Evolutionary conservation across 1,139 yeast species (phyloP).

Genomic region (Geotrichum klebahnii): DNA sequence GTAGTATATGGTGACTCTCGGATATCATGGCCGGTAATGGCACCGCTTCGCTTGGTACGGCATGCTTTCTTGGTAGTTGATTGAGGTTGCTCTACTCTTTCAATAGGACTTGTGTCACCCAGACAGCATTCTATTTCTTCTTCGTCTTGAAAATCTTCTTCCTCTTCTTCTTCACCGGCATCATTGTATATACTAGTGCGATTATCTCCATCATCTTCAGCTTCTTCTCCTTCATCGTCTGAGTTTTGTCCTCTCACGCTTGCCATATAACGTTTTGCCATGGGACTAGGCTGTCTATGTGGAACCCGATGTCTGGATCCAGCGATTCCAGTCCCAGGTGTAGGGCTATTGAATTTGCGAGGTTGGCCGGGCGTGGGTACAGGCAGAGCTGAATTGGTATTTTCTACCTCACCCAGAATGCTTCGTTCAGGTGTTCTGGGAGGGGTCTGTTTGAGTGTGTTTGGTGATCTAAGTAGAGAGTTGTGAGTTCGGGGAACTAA

Average conservation of each 20-base stretch:
- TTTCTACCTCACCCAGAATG: conserved; percentile 66
- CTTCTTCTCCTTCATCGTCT: conserved; percentile 18
- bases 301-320: conserved; percentile 4
- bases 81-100: conserved; percentile 1
- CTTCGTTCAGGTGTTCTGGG: conserved; percentile 72
- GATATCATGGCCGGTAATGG: not conserved
- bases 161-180: not conserved
- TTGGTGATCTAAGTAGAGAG: conserved; percentile 36
- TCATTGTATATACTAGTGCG: conserved; percentile 4
- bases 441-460: conserved; percentile 44
- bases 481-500: conserved; percentile 46
- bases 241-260: conserved; percentile 10
- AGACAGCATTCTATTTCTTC: not conserved
- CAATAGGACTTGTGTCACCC: not conserved
- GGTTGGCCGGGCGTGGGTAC: conserved; percentile 96
- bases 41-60: conserved; percentile 3
- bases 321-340: conserved; percentile 29
- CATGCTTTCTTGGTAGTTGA: conserved; percentile 4
- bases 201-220: conserved; percentile 1
- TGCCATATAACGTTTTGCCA: conserved; percentile 14
- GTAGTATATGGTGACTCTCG: not conserved
- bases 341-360: conserved; percentile 52
- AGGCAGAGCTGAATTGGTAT: conserved; percentile 79
- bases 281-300: too few relatives aligned
- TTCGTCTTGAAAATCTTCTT: not conserved